Conservation (phyloP, 768 basidiomycete species). For the Lyophyllum semitale region DNA sequence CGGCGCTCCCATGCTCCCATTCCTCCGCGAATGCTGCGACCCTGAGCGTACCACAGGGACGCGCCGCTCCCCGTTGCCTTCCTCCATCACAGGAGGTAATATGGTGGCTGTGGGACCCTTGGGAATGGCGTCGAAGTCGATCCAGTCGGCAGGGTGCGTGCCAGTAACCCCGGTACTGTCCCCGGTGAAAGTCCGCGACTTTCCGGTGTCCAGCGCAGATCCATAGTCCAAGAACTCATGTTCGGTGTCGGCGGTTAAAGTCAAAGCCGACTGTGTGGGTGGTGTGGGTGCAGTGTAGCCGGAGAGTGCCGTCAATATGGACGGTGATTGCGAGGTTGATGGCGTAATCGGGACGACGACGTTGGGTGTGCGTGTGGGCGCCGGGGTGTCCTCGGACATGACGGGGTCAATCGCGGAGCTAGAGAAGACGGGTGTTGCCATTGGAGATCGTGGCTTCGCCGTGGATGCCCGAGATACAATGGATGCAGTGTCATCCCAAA, state of each 20-base stretch:
- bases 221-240: constrained; percentile 7
- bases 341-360: too few relatives aligned
- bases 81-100: constrained; percentile 6
- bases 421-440: not conserved
- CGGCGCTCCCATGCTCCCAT: constrained; percentile 14
- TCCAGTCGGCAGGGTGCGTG: constrained; percentile 13
- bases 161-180: not conserved
- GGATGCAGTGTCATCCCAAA: constrained; percentile 11
- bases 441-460: not conserved
- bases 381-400: not conserved
- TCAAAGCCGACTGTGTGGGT: constrained; percentile 1
- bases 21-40: not conserved
- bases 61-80: not conserved
- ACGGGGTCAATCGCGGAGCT: not conserved
- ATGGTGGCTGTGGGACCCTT: constrained; percentile 1
- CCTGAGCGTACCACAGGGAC: not conserved
- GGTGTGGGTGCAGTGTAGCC: constrained; percentile 8
- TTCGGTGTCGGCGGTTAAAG: not conserved
- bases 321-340: constrained; percentile 1
- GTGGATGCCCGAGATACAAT: not conserved
- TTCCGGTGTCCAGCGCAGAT: not conserved
- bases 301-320: constrained; percentile 3
- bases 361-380: not conserved
- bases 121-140: constrained; percentile 15
- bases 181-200: not conserved